Evolutionary conservation across 2,329 filamentous ascomycete genomes (phyloP), one percentile per base, ranked within the genome.

Genomic region (Aspergillus alliaceus): DNA sequence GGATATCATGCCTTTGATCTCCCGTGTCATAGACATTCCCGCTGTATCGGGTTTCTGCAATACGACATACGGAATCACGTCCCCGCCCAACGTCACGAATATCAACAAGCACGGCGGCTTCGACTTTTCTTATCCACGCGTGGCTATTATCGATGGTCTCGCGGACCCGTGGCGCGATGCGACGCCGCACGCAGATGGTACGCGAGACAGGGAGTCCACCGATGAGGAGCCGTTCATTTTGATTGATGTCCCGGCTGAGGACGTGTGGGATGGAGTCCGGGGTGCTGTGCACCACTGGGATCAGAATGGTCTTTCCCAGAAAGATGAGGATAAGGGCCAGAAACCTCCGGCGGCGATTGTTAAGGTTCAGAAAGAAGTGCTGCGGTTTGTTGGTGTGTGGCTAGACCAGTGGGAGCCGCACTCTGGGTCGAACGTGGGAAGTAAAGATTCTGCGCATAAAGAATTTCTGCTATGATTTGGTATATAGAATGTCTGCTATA

Each of bases 81-180:
- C 77, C 0, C 83, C 82, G 0, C 83, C 91, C 0, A 79, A 92
- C 51, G 75, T 88, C 0, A 80, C 85, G 1, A 78, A 79, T 1
- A 86, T 95, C 72, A 95, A 96, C 79, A 86, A 88, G 68, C 88
- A 89, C 61, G 91, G 91, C 40, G 89, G 86, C 12, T 90, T 86
- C 72, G 77, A 84, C 69, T 87, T 95, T 64, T 82, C 83, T 46
- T 92, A 91, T 69, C 84, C 87, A 1, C 87, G 91, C 1, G 82
- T 96, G 0, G 91, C 91, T 2, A 82, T 90, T 48, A 79, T 96
- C 37, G 90, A 92, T 60, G 91, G 91, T 27, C 84, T 90, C 60
- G 84, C 85, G 55, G 91, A 96, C 68, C 90, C 91, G 0, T 96
- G 91, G 91, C 83, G 88, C 18, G 84, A 86, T 0, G 89, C 89